phyloP scores from a whole-genome alignment of 805 yeast species.

The Starmera dryadoides region DNA sequence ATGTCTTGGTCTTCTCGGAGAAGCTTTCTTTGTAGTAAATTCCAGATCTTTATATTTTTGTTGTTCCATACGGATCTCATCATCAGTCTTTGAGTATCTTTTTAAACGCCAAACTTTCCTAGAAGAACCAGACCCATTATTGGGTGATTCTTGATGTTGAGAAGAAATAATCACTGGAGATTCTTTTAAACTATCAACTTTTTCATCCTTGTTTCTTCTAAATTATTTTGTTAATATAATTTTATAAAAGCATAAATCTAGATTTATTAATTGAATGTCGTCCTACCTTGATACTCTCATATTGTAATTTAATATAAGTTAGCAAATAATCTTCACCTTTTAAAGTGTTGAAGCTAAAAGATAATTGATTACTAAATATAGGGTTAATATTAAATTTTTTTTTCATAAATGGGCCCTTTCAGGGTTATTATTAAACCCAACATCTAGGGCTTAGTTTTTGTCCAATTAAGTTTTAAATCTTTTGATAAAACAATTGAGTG shows the following conservation, averaged over 20 bases:
- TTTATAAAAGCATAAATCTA: too few relatives aligned
- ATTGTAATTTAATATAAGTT: too few relatives aligned
- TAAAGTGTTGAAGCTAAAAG: neutral
- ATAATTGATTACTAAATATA: neutral
- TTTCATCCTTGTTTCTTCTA: neutral
- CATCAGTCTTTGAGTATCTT: slow-evolving; percentile 15
- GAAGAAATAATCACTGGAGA: neutral
- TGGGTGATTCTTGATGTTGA: too few relatives aligned
- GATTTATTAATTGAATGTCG: too few relatives aligned
- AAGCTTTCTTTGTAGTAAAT: slow-evolving; percentile 17
- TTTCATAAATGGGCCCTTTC: too few relatives aligned
- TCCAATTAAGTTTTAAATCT: too few relatives aligned
- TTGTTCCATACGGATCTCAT: slow-evolving; percentile 18
- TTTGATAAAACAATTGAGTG: too few relatives aligned
- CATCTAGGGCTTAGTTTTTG: too few relatives aligned
- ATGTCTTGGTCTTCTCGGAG: slow-evolving; percentile 17
- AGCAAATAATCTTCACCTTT: too few relatives aligned
- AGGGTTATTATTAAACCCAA: too few relatives aligned
- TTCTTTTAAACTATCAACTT: neutral
- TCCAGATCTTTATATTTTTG: slow-evolving; percentile 16
- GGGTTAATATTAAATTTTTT: neutral
- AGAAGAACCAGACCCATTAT: too few relatives aligned
- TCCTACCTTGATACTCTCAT: neutral
- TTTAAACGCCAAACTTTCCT: slow-evolving; percentile 21
- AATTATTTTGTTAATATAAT: too few relatives aligned